These are phyloP conservation scores for Guadua angustifolia DNA, from an alignment of 176 grass and related monocot genomes.

Conservation along the genomic window DNA sequence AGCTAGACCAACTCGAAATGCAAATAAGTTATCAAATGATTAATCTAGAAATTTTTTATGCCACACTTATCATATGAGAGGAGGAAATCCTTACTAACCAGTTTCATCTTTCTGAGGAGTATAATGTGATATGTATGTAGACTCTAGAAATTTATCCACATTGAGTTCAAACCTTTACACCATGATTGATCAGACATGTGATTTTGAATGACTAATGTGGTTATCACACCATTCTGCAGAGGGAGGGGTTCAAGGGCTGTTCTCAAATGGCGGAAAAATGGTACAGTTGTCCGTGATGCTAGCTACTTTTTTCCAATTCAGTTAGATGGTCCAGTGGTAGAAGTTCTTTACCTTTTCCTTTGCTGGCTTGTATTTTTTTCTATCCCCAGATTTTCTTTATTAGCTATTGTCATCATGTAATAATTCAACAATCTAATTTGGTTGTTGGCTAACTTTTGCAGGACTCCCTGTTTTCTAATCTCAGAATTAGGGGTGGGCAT, in stretches of 20 bases:
- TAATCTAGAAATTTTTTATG: not conserved
- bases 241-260: conserved; percentile 76
- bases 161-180: not conserved
- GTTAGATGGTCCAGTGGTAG: conserved; percentile 73
- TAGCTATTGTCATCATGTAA: not conserved
- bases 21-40: not conserved
- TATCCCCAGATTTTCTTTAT: conserved; percentile 7
- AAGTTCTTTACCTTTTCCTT: conserved; percentile 1
- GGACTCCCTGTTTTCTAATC: conserved; percentile 60
- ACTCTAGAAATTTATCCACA: not conserved
- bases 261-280: conserved; percentile 63
- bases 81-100: not conserved
- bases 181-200: not conserved
- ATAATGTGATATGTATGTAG: conserved; percentile 5
- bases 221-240: conserved; percentile 37
- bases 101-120: not conserved
- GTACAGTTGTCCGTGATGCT: conserved; percentile 57
- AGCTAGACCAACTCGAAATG: not conserved
- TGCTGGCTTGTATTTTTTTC: not conserved
- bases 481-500: too few relatives aligned
- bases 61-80: not conserved
- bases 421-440: conserved; percentile 7
- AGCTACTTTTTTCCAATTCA: conserved; percentile 72
- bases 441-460: conserved; percentile 39
- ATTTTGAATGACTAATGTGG: conserved; percentile 13